phyloP scores from a whole-genome alignment of 2,329 filamentous ascomycete genomes.

The Calonectria pauciramosa region DNA sequence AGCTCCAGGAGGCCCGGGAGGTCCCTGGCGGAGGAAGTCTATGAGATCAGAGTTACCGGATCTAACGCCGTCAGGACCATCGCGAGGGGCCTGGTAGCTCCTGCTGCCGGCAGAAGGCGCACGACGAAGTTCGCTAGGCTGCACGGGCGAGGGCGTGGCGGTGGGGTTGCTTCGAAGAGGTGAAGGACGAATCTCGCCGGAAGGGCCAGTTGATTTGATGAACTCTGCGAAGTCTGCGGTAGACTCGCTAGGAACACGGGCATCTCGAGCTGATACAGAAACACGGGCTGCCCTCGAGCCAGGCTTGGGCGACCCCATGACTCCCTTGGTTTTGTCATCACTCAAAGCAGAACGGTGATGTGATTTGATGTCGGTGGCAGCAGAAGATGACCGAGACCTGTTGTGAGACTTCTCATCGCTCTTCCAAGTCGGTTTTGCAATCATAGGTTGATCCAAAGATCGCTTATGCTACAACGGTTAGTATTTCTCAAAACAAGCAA shows the following conservation, averaged over 20 bases:
- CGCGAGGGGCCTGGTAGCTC: constrained; percentile 77
- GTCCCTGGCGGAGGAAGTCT: constrained; percentile 93
- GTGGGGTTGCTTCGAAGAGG: constrained; percentile 50
- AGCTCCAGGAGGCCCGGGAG: constrained; percentile 70
- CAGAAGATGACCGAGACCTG: constrained; percentile 65
- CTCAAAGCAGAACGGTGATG: constrained; percentile 29
- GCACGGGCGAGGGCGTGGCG: constrained; percentile 1
- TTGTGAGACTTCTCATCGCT: constrained; percentile 61
- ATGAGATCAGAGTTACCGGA: constrained; percentile 88
- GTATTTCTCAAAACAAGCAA: not conserved
- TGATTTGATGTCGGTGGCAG: constrained; percentile 52
- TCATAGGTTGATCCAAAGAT: constrained; percentile 59
- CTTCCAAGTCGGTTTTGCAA: constrained; percentile 58
- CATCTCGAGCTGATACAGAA: constrained; percentile 73
- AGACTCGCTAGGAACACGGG: constrained; percentile 78
- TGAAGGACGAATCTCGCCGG: constrained; percentile 56
- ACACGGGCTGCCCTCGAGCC: constrained; percentile 36
- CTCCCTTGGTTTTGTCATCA: constrained; percentile 41
- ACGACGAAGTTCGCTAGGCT: constrained; percentile 55
- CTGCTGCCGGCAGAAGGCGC: constrained; percentile 58
- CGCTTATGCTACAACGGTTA: constrained; percentile 53
- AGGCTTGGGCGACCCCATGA: constrained; percentile 34
- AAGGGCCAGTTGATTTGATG: constrained; percentile 85
- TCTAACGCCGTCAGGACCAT: constrained; percentile 70
- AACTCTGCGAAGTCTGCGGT: constrained; percentile 90